A percentile compares a stretch with the other conserved stretches of the same genome.
phyloP scores from a whole-genome alignment of 208 protist species.

The Trypanosoma congolense region DNA sequence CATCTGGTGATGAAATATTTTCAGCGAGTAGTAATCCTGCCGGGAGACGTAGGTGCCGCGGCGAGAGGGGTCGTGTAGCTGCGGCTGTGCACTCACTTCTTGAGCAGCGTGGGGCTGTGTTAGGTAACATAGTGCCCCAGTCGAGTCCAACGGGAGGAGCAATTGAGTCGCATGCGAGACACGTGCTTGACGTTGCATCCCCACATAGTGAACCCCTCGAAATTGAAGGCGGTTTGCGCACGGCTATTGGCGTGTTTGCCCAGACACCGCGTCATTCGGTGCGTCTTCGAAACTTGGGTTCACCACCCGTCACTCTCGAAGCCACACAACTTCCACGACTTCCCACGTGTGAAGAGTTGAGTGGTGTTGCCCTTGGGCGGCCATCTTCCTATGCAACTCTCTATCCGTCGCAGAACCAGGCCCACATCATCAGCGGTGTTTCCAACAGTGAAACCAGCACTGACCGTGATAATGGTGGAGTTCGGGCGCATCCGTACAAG shows the following conservation, averaged over 20 bases:
- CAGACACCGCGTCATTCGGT: slow-evolving; percentile 1
- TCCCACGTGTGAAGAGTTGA: slow-evolving; percentile 51
- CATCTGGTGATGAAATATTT: slow-evolving; percentile 10
- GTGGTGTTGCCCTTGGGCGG: slow-evolving; percentile 50
- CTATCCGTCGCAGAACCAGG: slow-evolving; percentile 12
- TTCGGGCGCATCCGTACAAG: slow-evolving; percentile 1
- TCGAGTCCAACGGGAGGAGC: not conserved
- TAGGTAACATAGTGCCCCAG: not conserved
- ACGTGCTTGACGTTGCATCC: slow-evolving; percentile 16
- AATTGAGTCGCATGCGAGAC: not conserved
- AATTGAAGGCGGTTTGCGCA: slow-evolving; percentile 30
- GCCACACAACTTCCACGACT: slow-evolving; percentile 24
- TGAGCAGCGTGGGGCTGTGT: slow-evolving; percentile 12
- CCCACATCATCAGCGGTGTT: slow-evolving; percentile 6
- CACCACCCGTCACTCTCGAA: slow-evolving; percentile 22
- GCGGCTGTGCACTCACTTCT: slow-evolving; percentile 21
- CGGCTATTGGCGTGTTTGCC: slow-evolving; percentile 24
- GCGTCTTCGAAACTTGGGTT: slow-evolving; percentile 11
- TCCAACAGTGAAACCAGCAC: slow-evolving; percentile 2
- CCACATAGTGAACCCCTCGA: slow-evolving; percentile 12
- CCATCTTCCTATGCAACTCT: slow-evolving; percentile 36
- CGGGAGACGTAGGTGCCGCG: not conserved
- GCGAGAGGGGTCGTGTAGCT: slow-evolving; percentile 11
- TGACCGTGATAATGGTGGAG: not conserved
- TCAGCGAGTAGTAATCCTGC: slow-evolving; percentile 6